Evolutionary conservation across 2,329 filamentous ascomycete genomes (phyloP), one percentile per base, ranked within the genome.

Genomic region (Zasmidium citrigriseum): DNA sequence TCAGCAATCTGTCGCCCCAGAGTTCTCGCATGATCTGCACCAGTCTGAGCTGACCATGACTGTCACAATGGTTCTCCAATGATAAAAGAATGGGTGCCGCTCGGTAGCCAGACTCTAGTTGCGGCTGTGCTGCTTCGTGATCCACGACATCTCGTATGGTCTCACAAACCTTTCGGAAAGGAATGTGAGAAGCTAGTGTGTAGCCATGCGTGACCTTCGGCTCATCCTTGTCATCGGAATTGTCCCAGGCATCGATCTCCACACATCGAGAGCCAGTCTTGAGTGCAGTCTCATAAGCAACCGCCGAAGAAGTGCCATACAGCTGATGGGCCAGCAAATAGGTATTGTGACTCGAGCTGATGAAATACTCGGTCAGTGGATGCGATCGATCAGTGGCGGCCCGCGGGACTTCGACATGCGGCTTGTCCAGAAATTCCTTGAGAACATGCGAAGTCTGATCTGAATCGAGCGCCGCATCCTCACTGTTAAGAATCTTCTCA

Each of bases 211-310:
- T 89, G 53, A 89, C 86, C 68, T 88, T 89, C 3, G 86, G 87
- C 70, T 89, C 87, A 10, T 85, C 79, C 41, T 74, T 74, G 65
- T 88, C 72, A 9, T 85, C 82, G 38, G 82, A 77, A 49, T 87
- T 80, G 66, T 90, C 86, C 88, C 87, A 90, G 1, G 85, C 88
- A 67, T 90, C 87, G 54, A 90, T 90, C 73, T 90, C 88, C 38
- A 90, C 86, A 65, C 88, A 90, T 5, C 88, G 79, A 1, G 86
- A 86, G 1, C 87, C 88, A 0, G 85, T 83, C 25, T 74, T 76
- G 16, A 90, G 75, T 0, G 86, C 85, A 4, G 79, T 84, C 66
- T 86, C 80, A 68, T 90, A 90, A 0, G 86, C 87, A 3, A 79
- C 76, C 7, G 85, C 85, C 2, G 82, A 84, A 1, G 86, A 88